These are phyloP conservation scores for Arthrobotrys conoides DNA, from an alignment of 2,329 filamentous ascomycete species.

Conservation along the genomic window DNA sequence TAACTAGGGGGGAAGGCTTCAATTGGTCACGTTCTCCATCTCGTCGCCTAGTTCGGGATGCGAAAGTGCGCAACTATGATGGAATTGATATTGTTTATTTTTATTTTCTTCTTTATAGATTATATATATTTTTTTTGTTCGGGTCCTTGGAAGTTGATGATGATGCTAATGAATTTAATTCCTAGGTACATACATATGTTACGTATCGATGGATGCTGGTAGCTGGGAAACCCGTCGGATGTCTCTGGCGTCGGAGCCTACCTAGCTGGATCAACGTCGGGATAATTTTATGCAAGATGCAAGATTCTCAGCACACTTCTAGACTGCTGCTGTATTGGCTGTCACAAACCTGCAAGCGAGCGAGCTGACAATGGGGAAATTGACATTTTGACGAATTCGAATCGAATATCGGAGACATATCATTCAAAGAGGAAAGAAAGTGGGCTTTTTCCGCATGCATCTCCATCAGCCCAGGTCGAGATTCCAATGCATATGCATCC, in stretches of 20 bases:
- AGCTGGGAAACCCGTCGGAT: background rate
- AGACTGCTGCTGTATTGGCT: slow-evolving; percentile 20
- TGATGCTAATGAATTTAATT: background rate
- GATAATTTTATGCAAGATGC: slow-evolving; percentile 51
- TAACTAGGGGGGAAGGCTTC: slow-evolving; percentile 11
- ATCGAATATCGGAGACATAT: slow-evolving; percentile 12
- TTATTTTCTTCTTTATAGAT: background rate
- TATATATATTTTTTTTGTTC: background rate
- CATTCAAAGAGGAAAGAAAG: background rate
- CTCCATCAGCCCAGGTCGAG: background rate
- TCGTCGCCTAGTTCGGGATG: slow-evolving; percentile 54
- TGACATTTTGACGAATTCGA: slow-evolving; percentile 24
- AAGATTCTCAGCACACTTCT: slow-evolving; percentile 44
- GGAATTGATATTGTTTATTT: background rate
- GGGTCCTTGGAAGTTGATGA: background rate
- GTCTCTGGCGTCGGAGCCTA: slow-evolving; percentile 47
- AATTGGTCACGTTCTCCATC: slow-evolving; percentile 33
- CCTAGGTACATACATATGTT: background rate
- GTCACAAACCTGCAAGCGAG: slow-evolving; percentile 12
- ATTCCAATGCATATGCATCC: background rate
- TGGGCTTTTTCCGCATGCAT: slow-evolving; percentile 24
- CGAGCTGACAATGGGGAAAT: slow-evolving; percentile 40
- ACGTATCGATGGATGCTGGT: background rate
- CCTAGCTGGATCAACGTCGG: slow-evolving; percentile 49
- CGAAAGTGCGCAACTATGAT: slow-evolving; percentile 13